A percentile compares a stretch with the other conserved stretches of the same genome.
These are phyloP conservation scores for Megacollybia marginata DNA, from an alignment of 768 basidiomycete genomes.

Conservation along the genomic window DNA sequence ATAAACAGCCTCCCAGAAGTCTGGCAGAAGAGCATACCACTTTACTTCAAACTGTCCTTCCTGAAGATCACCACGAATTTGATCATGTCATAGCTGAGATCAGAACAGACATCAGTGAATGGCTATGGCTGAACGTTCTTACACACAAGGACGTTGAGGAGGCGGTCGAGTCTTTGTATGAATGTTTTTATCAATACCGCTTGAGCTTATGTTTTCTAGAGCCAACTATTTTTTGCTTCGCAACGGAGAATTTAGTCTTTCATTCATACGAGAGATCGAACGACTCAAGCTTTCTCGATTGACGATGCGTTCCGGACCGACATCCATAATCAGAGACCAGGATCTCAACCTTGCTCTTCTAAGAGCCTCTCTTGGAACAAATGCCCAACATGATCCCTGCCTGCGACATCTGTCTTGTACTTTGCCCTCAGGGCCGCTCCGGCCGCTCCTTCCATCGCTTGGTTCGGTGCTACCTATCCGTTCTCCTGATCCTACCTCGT, in stretches of 20 bases:
- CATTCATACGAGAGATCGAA: constrained; percentile 82
- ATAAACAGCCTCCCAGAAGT: constrained; percentile 65
- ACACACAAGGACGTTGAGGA: constrained; percentile 78
- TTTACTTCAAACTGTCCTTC: constrained; percentile 58
- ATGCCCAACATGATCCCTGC: constrained; percentile 79
- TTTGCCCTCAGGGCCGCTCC: constrained; percentile 74
- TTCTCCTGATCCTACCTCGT: constrained; percentile 29
- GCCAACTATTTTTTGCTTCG: constrained; percentile 84
- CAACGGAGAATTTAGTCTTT: constrained; percentile 81
- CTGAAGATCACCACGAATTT: constrained; percentile 71
- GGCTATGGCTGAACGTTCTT: constrained; percentile 88
- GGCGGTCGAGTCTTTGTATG: constrained; percentile 80
- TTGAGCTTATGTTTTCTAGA: constrained; percentile 30
- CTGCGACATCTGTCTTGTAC: constrained; percentile 68
- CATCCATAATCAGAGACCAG: constrained; percentile 82
- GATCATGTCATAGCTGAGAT: constrained; percentile 70
- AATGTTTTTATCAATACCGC: constrained; percentile 4
- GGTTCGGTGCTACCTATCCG: constrained; percentile 21
- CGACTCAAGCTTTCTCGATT: constrained; percentile 75
- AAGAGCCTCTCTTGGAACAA: constrained; percentile 82
- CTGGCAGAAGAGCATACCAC: constrained; percentile 60
- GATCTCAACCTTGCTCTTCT: constrained; percentile 83
- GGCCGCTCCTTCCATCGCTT: constrained; percentile 76
- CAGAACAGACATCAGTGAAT: constrained; percentile 80
- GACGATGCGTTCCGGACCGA: constrained; percentile 53